phyloP scores from a whole-genome alignment of 2,329 filamentous ascomycete species.

The Coleophoma eucalyptorum region DNA sequence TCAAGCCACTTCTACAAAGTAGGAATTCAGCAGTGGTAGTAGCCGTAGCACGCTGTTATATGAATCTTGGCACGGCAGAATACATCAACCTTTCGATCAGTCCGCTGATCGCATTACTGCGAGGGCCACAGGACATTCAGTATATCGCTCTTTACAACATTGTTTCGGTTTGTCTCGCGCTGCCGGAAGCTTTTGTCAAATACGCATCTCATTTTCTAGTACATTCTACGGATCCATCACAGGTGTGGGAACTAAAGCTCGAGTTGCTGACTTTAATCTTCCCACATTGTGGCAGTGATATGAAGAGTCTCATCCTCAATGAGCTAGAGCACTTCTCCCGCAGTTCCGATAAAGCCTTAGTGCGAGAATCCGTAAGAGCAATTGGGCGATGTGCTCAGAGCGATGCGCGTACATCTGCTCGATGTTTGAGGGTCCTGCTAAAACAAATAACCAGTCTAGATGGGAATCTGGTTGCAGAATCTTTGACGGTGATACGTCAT shows the following conservation, averaged over 20 bases:
- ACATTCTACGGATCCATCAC: conserved; percentile 70
- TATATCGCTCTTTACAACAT: conserved; percentile 92
- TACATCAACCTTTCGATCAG: conserved; percentile 75
- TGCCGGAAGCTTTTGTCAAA: conserved; percentile 77
- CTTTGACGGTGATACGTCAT: conserved; percentile 90
- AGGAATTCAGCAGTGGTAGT: conserved; percentile 91
- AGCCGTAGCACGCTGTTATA: conserved; percentile 79
- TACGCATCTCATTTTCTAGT: conserved; percentile 90
- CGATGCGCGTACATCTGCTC: conserved; percentile 63
- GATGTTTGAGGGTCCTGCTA: conserved; percentile 80
- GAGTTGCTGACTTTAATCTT: conserved; percentile 91
- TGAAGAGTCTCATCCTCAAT: conserved; percentile 83
- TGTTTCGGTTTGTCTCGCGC: conserved; percentile 79
- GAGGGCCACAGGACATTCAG: conserved; percentile 82
- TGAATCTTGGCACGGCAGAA: conserved; percentile 75
- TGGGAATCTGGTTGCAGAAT: conserved; percentile 84
- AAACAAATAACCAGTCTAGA: conserved; percentile 86
- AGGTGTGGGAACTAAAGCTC: conserved; percentile 88
- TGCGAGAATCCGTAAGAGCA: conserved; percentile 85
- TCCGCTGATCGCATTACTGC: conserved; percentile 79
- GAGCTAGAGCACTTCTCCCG: conserved; percentile 93
- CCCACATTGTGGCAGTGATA: conserved; percentile 68
- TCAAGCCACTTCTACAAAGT: conserved; percentile 82
- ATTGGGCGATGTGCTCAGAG: conserved; percentile 91
- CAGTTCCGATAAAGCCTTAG: conserved; percentile 69